These are phyloP conservation scores for Aspergillus arachidicola DNA, from an alignment of 2,329 filamentous ascomycete species.

Conservation along the genomic window DNA sequence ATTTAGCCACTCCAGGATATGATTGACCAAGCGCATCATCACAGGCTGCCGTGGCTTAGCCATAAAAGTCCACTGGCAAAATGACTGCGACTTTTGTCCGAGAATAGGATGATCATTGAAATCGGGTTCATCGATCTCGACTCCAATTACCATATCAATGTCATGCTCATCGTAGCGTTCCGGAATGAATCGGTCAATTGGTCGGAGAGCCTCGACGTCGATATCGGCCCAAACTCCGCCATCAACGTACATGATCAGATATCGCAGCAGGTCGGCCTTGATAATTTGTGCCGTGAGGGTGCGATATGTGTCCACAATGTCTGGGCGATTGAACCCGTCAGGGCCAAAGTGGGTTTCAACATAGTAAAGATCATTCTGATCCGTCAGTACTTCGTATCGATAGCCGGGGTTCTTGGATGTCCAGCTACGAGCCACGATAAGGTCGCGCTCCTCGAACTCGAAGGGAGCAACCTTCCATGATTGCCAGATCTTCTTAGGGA, in stretches of 20 bases:
- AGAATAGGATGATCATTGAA: slow-evolving; percentile 66
- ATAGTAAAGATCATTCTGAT: slow-evolving; percentile 67
- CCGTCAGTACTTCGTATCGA: slow-evolving; percentile 70
- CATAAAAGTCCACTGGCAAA: slow-evolving; percentile 77
- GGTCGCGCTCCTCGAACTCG: slow-evolving; percentile 66
- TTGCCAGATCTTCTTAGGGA: slow-evolving; percentile 74
- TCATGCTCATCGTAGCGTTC: slow-evolving; percentile 64
- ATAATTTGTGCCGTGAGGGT: slow-evolving; percentile 65
- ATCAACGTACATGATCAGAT: slow-evolving; percentile 69
- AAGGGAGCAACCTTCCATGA: slow-evolving; percentile 73
- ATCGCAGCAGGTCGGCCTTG: slow-evolving; percentile 67
- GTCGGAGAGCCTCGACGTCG: slow-evolving; percentile 59
- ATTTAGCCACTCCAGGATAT: slow-evolving; percentile 68
- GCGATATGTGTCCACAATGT: slow-evolving; percentile 65
- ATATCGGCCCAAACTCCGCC: slow-evolving; percentile 64
- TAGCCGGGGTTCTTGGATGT: slow-evolving; percentile 66
- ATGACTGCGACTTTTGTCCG: slow-evolving; percentile 68
- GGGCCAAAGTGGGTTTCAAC: slow-evolving; percentile 70
- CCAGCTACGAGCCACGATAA: slow-evolving; percentile 65
- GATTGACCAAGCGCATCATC: slow-evolving; percentile 69
- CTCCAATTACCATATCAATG: slow-evolving; percentile 70
- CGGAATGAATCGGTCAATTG: slow-evolving; percentile 62
- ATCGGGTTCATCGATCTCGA: slow-evolving; percentile 71
- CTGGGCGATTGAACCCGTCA: slow-evolving; percentile 65
- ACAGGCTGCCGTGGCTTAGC: slow-evolving; percentile 68